Evolutionary conservation across 768 basidiomycete genomes (phyloP).

Genomic region (Trametes cubensis): DNA sequence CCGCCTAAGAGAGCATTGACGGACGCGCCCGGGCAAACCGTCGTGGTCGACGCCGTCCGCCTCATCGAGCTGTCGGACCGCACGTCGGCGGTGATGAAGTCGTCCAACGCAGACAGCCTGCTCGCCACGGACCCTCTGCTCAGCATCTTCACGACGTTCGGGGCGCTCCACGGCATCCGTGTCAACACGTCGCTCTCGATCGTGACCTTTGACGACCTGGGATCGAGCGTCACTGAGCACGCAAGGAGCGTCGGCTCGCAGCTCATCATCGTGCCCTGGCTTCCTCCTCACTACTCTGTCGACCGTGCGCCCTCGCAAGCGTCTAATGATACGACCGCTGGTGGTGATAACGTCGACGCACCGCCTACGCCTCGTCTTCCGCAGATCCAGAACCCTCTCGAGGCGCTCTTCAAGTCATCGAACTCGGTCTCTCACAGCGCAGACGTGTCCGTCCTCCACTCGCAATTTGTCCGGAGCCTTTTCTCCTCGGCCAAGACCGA

Average conservation of each 20-base stretch:
- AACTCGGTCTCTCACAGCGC: slow-evolving; percentile 43
- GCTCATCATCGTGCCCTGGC: slow-evolving; percentile 87
- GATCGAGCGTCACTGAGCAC: slow-evolving; percentile 64
- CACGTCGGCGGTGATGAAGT: slow-evolving; percentile 84
- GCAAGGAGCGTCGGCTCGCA: slow-evolving; percentile 61
- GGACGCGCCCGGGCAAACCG: too few species aligned
- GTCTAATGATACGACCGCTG: slow-evolving; percentile 12
- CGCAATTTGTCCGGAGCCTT: slow-evolving; percentile 83
- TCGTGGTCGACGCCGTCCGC: slow-evolving; percentile 76
- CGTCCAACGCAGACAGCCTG: slow-evolving; percentile 71
- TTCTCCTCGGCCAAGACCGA: slow-evolving; percentile 74
- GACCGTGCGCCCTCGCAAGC: slow-evolving; percentile 6
- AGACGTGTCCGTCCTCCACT: slow-evolving; percentile 62
- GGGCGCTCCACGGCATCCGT: slow-evolving; percentile 63
- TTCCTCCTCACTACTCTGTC: slow-evolving; percentile 27
- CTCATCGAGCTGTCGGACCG: slow-evolving; percentile 89
- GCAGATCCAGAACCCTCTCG: slow-evolving; percentile 84
- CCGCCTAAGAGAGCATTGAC: too few species aligned
- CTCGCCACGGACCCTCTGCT: slow-evolving; percentile 72
- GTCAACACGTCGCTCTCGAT: slow-evolving; percentile 75
- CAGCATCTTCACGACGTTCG: slow-evolving; percentile 78
- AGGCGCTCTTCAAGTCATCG: slow-evolving; percentile 66
- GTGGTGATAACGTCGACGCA: slow-evolving; percentile 15
- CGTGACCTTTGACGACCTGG: slow-evolving; percentile 73
- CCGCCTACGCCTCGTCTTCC: slow-evolving; percentile 4